Conservation (phyloP, 1,139 yeast genomes). For the Taphrina sp. region DNA sequence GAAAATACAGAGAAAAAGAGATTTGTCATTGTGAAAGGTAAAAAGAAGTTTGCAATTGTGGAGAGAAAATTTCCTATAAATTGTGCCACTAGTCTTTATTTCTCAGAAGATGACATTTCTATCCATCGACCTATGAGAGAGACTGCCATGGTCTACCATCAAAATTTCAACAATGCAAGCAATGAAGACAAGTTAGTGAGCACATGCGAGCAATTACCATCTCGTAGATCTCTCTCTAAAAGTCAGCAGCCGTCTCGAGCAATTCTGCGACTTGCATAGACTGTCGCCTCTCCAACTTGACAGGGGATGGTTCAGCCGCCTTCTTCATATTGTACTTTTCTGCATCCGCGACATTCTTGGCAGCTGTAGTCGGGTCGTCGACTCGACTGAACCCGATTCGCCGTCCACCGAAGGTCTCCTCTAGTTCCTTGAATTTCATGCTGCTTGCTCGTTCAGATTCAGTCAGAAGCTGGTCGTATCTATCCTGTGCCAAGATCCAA, state of each 20-base stretch:
- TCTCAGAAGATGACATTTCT: too few species aligned
- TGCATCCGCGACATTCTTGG: conserved; percentile 6
- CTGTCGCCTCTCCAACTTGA: background rate
- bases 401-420: conserved; percentile 6
- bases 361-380: conserved; percentile 22
- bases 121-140: too few species aligned
- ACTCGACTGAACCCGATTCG: conserved; percentile 25
- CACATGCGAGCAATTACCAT: too few species aligned
- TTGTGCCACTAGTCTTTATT: too few species aligned
- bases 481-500: conserved; percentile 16
- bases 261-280: background rate
- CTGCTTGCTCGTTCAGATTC: conserved; percentile 1
- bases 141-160: too few species aligned
- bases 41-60: too few species aligned
- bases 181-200: too few species aligned
- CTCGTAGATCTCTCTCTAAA: too few species aligned
- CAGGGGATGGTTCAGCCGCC: background rate
- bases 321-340: background rate
- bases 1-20: too few species aligned
- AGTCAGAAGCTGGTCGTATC: conserved; percentile 1
- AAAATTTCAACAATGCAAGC: too few species aligned
- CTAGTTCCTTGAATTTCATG: conserved; percentile 14
- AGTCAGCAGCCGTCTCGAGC: conserved; percentile 6
- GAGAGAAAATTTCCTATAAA: too few species aligned
- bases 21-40: too few species aligned